These are phyloP conservation scores for Gonapodya sp. DNA, from an alignment of 192 early-diverging fungal species.

Conservation along the genomic window DNA sequence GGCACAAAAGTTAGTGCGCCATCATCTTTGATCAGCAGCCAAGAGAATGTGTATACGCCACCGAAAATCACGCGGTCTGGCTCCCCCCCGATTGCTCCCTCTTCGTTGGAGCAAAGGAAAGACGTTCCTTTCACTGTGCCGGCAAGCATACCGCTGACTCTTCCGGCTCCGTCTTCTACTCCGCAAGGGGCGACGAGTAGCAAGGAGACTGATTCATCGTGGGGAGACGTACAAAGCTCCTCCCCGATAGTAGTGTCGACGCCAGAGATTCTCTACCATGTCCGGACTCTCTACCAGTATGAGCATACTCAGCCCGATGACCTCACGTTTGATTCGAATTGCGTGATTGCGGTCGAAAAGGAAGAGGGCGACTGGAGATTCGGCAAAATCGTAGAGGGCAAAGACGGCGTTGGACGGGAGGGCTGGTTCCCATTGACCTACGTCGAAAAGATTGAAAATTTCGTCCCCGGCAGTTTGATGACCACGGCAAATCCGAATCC, in stretches of 20 bases:
- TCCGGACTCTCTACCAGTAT: conserved; percentile 30
- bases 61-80: neutral
- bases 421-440: conserved; percentile 59
- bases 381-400: conserved; percentile 33
- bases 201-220: neutral
- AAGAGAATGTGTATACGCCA: neutral
- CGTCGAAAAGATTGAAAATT: conserved; percentile 29
- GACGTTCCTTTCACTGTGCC: neutral
- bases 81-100: neutral
- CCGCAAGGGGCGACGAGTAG: neutral
- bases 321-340: conserved; percentile 33
- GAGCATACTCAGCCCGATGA: conserved; percentile 40
- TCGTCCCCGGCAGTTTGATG: neutral
- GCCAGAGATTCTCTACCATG: neutral
- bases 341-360: conserved; percentile 42
- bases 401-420: conserved; percentile 14
- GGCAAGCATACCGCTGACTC: neutral
- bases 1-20: neutral
- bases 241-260: neutral
- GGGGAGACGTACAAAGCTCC: neutral
- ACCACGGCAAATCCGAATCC: neutral
- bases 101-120: neutral
- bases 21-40: neutral
- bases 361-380: conserved; percentile 62
- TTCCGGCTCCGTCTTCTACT: neutral